Evolutionary conservation across 2,329 filamentous ascomycete genomes (phyloP), one percentile per base, ranked within the genome.

Genomic region (Aspergillaceae sp.): DNA sequence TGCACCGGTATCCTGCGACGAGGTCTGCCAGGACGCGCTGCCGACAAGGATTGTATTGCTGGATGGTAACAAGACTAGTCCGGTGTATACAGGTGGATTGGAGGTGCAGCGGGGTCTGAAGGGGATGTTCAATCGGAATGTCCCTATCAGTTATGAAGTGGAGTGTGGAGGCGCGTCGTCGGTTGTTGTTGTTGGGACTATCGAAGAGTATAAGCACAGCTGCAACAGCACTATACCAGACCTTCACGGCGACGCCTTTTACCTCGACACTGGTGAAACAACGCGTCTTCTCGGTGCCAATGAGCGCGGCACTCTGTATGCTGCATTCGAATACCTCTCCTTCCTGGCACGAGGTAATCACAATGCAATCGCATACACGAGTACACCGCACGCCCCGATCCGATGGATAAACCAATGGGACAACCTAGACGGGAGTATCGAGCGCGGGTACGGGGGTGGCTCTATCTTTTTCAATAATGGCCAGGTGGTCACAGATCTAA

Each of bases 391-490:
- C 47, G 79, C 76, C 0, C 77, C 77, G 0, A 76, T 87, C 37
- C 74, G 83, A 51, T 86, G 83, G 83, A 75, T 79, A 0, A 86
- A 87, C 56, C 77, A 87, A 52, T 87, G 83, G 83, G 82, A 87
- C 58, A 86, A 87, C 52, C 68, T 86, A 60, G 76, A 83, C 48
- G 67, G 82, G 8, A 79, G 74, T 36, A 80, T 87, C 40, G 83
- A 86, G 60, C 71, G 83, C 44, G 83, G 83, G 11, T 87, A 83
- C 53, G 83, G 73, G 3, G 83, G 84, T 0, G 66, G 72, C 0
- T 86, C 82, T 0, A 83, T 86, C 46, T 87, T 86, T 66, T 87
- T 86, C 63, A 64, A 70, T 40, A 66, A 79, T 44, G 80, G 77
- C 42, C 47, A 43, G 5, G 70, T 83, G 5, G 65, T 76, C n/a